Evolutionary conservation across 2,329 filamentous ascomycete genomes (phyloP), one percentile per base, ranked within the genome.

Genomic region (Bertia moriformis): DNA sequence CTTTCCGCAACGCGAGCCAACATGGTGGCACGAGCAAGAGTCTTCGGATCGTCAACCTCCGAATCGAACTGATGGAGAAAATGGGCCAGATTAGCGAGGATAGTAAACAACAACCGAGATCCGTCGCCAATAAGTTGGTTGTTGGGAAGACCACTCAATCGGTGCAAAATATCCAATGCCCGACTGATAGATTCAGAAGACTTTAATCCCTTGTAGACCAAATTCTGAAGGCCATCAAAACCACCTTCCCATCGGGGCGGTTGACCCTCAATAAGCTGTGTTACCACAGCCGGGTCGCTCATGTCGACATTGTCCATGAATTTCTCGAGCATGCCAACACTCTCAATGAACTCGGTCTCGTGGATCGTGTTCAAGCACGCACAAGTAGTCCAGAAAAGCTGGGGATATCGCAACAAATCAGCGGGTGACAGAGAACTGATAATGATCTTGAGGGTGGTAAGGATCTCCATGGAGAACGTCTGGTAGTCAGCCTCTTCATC

Each of bases 331-430:
- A 98, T 95, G 39, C 83, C 80, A 12, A 95, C 66, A 17, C 84
- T 87, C 54, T 95, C 91, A 44, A 91, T 72, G 45, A 94, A 98
- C 52, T 98, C 91, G 17, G 81, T 74, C 58, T 98, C 93, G 46
- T 96, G 93, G 51, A 96, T 93, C 0, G 91, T 96, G 51, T 96
- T 88, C 15, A 98, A 64, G 54, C 91, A 98, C 10, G 91, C 91
- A 50, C 88, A 95, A 0, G 85, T 94, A 1, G 89, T 93, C 93
- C 93, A 98, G 59, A 98, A 96, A 1, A 98, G 66, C 51, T 96
- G 89, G 2, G 91, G 91, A 46, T 94, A 95, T n/a, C 78, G 77
- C 37, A 93, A 60, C 2, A 98, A 67, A 53, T 88, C 82, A 27
- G 82, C 73, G 0, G 82, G 69, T 15, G 88, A 79, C 19, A 96